A percentile compares a stretch with the other conserved stretches of the same genome.
These are phyloP conservation scores for Letharia columbiana DNA, from an alignment of 495 filamentous ascomycete genomes.

Conservation along the genomic window DNA sequence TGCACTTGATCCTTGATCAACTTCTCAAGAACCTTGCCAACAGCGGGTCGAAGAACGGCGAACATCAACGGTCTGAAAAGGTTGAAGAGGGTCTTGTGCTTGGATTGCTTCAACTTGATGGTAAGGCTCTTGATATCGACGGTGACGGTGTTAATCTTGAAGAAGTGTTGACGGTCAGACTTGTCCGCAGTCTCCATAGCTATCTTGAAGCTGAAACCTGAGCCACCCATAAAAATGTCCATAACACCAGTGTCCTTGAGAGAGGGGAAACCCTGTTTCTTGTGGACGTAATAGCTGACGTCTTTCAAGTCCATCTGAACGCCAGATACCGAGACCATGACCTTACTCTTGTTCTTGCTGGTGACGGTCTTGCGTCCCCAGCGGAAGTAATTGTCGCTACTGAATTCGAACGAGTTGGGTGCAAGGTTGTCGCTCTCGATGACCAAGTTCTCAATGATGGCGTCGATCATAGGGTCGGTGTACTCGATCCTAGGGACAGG, in stretches of 20 bases:
- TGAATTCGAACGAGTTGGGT: slow-evolving; percentile 88
- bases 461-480: slow-evolving; percentile 75
- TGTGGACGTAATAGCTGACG: slow-evolving; percentile 91
- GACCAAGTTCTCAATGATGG: slow-evolving; percentile 85
- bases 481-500: slow-evolving; percentile 93
- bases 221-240: slow-evolving; percentile 82
- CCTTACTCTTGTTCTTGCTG: slow-evolving; percentile 73
- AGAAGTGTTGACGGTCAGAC: slow-evolving; percentile 69
- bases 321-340: slow-evolving; percentile 77
- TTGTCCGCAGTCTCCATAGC: slow-evolving; percentile 75
- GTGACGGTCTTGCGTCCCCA: slow-evolving; percentile 81
- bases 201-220: slow-evolving; percentile 86
- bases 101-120: slow-evolving; percentile 88
- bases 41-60: slow-evolving; percentile 68
- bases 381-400: slow-evolving; percentile 88
- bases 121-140: slow-evolving; percentile 78
- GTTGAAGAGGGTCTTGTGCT: slow-evolving; percentile 82
- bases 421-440: slow-evolving; percentile 95
- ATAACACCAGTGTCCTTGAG: slow-evolving; percentile 83
- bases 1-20: slow-evolving; percentile 70
- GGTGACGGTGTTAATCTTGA: slow-evolving; percentile 85
- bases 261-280: slow-evolving; percentile 89
- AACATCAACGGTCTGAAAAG: slow-evolving; percentile 85
- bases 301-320: slow-evolving; percentile 84
- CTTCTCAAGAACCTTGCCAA: slow-evolving; percentile 83